Conservation (phyloP, 768 basidiomycete genomes). For the Serendipita vermifera region DNA sequence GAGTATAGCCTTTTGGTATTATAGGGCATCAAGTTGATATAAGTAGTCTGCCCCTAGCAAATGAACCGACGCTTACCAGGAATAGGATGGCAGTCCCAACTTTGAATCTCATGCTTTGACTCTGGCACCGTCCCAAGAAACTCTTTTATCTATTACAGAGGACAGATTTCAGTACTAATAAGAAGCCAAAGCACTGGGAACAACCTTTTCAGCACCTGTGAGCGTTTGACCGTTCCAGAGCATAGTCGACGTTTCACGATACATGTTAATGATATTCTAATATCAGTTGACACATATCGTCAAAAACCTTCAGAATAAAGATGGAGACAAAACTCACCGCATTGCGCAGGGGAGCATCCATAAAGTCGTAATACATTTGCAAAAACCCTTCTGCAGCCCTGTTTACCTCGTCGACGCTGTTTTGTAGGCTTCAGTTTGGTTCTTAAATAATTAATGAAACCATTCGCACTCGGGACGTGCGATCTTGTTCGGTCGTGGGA, state of each 20-base stretch:
- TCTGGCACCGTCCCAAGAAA: conserved; percentile 14
- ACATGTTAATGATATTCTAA: conserved; percentile 67
- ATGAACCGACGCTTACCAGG: conserved; percentile 40
- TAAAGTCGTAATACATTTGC: conserved; percentile 67
- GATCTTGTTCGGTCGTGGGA: conserved; percentile 7
- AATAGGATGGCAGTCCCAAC: conserved; percentile 82
- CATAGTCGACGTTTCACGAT: conserved; percentile 59
- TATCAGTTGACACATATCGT: conserved; percentile 15
- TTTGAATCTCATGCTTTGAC: conserved; percentile 75
- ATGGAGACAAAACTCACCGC: conserved; percentile 10
- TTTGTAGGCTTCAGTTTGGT: background rate
- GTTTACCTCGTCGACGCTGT: conserved; percentile 73
- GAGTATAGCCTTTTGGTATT: conserved; percentile 44
- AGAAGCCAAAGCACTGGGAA: too few relatives aligned
- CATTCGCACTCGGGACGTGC: background rate
- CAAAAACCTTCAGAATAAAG: too few relatives aligned
- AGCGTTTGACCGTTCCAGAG: conserved; percentile 80
- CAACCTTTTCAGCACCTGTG: conserved; percentile 34
- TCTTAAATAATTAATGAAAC: background rate
- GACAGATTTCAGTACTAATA: background rate
- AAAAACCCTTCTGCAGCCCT: conserved; percentile 75
- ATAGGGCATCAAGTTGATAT: background rate
- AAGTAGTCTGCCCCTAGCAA: background rate
- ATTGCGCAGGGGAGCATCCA: conserved; percentile 62
- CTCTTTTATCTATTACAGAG: conserved; percentile 8